These are phyloP conservation scores for Phyllosticta citribraziliensis DNA, from an alignment of 2,329 filamentous ascomycete genomes.

Conservation along the genomic window DNA sequence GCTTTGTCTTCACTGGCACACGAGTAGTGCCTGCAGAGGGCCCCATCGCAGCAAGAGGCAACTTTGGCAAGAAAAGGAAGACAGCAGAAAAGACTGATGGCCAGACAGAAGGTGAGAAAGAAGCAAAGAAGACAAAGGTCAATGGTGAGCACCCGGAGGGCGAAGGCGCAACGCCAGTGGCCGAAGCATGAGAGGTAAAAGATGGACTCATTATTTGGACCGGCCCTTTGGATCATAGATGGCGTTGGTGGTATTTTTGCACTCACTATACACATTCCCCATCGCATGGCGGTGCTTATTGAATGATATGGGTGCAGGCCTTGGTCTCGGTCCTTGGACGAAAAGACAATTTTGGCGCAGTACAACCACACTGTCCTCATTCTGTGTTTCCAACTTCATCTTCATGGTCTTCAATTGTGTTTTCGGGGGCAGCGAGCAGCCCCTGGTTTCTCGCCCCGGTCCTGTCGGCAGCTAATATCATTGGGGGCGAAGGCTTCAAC, in stretches of 20 bases:
- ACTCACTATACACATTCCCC: background rate
- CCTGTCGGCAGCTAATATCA: background rate
- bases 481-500: too few relatives aligned
- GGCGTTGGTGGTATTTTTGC: background rate
- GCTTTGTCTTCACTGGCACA: conserved; percentile 79
- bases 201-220: background rate
- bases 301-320: too few relatives aligned
- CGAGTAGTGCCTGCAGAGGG: conserved; percentile 71
- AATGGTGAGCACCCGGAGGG: conserved; percentile 20
- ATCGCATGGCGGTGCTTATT: background rate
- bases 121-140: conserved; percentile 13
- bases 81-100: conserved; percentile 1
- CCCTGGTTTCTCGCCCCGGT: background rate
- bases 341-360: too few relatives aligned
- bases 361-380: too few relatives aligned
- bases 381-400: too few relatives aligned
- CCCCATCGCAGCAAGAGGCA: conserved; percentile 72
- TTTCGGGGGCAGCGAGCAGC: too few relatives aligned
- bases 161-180: background rate
- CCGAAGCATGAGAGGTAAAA: background rate
- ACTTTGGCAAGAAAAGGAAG: conserved; percentile 60
- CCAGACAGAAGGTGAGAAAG: conserved; percentile 17
- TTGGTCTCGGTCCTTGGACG: too few relatives aligned
- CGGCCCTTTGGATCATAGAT: background rate
- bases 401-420: too few relatives aligned